Percentiles rank a stretch among this genome's conserved stretches.
Conservation (phyloP, 345 rosid genomes). For the Capsella bursapastoris region DNA sequence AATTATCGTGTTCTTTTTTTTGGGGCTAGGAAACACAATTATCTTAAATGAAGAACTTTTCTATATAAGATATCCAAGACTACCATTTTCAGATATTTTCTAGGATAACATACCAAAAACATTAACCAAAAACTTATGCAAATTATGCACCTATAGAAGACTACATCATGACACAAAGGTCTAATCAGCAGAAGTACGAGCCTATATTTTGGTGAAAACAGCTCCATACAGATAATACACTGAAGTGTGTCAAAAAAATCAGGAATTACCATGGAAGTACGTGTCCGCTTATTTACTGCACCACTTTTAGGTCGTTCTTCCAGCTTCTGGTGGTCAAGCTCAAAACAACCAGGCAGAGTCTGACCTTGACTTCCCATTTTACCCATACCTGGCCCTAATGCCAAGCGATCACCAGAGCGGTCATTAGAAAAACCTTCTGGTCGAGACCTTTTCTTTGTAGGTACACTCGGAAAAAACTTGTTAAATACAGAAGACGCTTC, state of each 20-base stretch:
- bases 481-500: slow-evolving; percentile 86
- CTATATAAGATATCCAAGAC: background rate
- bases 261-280: slow-evolving; percentile 84
- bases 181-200: slow-evolving; percentile 21
- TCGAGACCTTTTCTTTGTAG: slow-evolving; percentile 89
- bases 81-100: background rate
- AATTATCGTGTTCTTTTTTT: background rate
- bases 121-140: slow-evolving; percentile 4
- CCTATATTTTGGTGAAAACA: slow-evolving; percentile 24
- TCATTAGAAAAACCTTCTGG: slow-evolving; percentile 70
- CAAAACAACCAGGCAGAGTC: slow-evolving; percentile 58
- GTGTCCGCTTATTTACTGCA: slow-evolving; percentile 86
- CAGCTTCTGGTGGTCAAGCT: slow-evolving; percentile 72
- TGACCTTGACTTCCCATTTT: slow-evolving; percentile 84
- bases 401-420: slow-evolving; percentile 69
- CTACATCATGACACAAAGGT: slow-evolving; percentile 24
- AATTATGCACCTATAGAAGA: slow-evolving; percentile 14
- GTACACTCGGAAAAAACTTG: slow-evolving; percentile 71
- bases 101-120: background rate
- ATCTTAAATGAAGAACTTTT: slow-evolving; percentile 17
- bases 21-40: slow-evolving; percentile 11
- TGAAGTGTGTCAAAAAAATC: slow-evolving; percentile 50
- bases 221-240: slow-evolving; percentile 13
- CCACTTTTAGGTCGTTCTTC: slow-evolving; percentile 74
- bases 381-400: slow-evolving; percentile 58